Evolutionary conservation across 768 basidiomycete genomes (phyloP), one percentile per base, ranked within the genome.

Genomic region (Boletus speciosus): DNA sequence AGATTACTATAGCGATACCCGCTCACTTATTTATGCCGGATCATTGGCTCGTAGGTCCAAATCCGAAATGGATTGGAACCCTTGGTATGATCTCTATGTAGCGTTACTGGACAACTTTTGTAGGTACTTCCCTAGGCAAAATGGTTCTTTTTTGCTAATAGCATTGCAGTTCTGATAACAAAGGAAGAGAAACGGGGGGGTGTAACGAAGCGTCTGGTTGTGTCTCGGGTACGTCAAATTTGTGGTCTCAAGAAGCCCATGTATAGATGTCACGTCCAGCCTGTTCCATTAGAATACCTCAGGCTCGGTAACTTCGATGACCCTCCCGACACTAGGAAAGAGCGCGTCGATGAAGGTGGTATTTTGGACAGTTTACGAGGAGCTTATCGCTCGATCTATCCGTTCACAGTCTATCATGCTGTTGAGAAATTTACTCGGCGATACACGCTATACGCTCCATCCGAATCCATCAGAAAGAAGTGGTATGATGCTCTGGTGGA

Each of bases 221-320:
- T 83, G 40, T 86, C 85, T 44, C 77, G 89, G 53, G 90, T 93
- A 68, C 51, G 84, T 67, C 16, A 38, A 40, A 12, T 27, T 19
- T 11, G 19, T 38, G 8, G 1, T 51, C 27, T 45, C 31, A 19
- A 25, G 31, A 54, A 34, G 55, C 32, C 1, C 32, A 46, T 55
- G 35, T 60, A 36, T 52, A 16, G 49, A 60, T 56, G 45, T 43
- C 45, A 56, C 51, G 16, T 36, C 35, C 57, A 93, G 91, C 91
- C 91, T 29, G 80, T 93, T 51, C 86, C 90, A 4, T 71, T 93
- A 3, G 85, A 87, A 36, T 92, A 85, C 58, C 78, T 93, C n/a
- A 82, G 81, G 16, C 75, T 92, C 8, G 89, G 80, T 29, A 71
- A 78, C 15, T 93, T 93, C 64, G 74, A 77, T 19, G 75, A 66